A percentile compares a stretch with the other conserved stretches of the same genome.
These are phyloP conservation scores for Plasmodium vivax DNA, from an alignment of 169 alveolate genomes.

Conservation along the genomic window DNA sequence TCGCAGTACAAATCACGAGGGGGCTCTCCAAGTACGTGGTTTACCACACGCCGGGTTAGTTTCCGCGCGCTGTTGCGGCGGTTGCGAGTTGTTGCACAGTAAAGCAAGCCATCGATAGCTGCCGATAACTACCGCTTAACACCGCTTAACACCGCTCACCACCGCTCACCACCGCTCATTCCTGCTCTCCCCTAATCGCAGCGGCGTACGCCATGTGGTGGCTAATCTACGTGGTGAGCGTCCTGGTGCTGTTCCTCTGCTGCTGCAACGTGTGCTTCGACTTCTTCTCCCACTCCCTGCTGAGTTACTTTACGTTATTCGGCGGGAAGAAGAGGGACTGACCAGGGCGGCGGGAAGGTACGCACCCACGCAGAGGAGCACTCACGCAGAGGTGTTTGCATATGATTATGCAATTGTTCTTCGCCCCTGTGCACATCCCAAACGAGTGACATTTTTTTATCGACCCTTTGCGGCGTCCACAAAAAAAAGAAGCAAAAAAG, in stretches of 20 bases:
- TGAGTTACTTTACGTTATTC: conserved; percentile 35
- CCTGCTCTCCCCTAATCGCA: neutral
- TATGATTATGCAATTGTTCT: neutral
- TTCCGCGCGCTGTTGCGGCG: neutral
- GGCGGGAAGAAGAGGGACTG: conserved; percentile 15
- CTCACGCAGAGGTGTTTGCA: neutral
- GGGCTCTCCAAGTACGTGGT: conserved; percentile 61
- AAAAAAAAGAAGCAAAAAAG: too few relatives aligned
- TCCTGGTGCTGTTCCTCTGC: conserved; percentile 61
- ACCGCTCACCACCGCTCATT: too few relatives aligned
- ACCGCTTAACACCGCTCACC: too few relatives aligned
- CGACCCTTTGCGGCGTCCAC: neutral
- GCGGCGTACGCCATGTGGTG: conserved; percentile 74
- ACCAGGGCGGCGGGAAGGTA: neutral
- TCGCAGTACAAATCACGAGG: conserved; percentile 27
- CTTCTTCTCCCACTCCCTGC: conserved; percentile 31
- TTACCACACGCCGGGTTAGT: conserved; percentile 70
- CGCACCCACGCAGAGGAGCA: neutral
- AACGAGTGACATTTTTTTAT: neutral
- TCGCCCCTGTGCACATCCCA: neutral
- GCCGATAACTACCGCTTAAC: neutral
- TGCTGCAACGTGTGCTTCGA: conserved; percentile 70
- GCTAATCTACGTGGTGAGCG: conserved; percentile 58
- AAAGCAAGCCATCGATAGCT: neutral
- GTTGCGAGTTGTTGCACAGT: neutral